Percentiles rank a stretch among this genome's conserved stretches.
Conservation (phyloP, 495 filamentous ascomycete species). For the Penicillium steckii region DNA sequence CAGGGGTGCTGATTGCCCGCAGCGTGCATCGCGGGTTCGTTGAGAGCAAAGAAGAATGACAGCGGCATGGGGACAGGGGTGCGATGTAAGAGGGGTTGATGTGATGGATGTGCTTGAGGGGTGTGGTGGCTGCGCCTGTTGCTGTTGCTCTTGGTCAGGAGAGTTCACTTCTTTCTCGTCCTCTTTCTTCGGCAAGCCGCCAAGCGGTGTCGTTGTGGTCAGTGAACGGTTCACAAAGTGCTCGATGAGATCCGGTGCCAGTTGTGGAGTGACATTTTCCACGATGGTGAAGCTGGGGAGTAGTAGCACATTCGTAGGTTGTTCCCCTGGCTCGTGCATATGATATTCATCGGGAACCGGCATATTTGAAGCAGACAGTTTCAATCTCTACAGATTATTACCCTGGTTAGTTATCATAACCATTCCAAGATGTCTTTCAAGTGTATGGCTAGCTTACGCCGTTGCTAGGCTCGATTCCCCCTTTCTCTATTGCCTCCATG, state of each 20-base stretch:
- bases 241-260: conserved; percentile 69
- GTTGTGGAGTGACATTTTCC: conserved; percentile 78
- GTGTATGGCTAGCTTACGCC: conserved; percentile 55
- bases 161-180: conserved; percentile 4
- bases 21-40: conserved; percentile 87
- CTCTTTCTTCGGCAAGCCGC: conserved; percentile 10
- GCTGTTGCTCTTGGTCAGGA: conserved; percentile 1
- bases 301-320: conserved; percentile 79
- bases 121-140: conserved; percentile 11
- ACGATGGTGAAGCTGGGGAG: conserved; percentile 85
- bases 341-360: conserved; percentile 65
- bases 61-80: conserved; percentile 74
- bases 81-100: conserved; percentile 57
- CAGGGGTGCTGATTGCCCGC: conserved; percentile 87
- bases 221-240: conserved; percentile 68
- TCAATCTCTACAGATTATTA: conserved; percentile 60
- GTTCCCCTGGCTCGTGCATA: conserved; percentile 52
- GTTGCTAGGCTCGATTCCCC: conserved; percentile 62
- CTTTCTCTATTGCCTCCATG: conserved; percentile 83
- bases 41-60: conserved; percentile 94
- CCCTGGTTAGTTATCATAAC: conserved; percentile 7
- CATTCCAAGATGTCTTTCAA: background rate
- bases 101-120: conserved; percentile 30
- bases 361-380: conserved; percentile 94
- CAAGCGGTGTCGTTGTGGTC: conserved; percentile 73